Evolutionary conservation across 129 eudicot genomes (phyloP), one percentile per base, ranked within the genome.

Genomic region (Flaveria bidentis): DNA sequence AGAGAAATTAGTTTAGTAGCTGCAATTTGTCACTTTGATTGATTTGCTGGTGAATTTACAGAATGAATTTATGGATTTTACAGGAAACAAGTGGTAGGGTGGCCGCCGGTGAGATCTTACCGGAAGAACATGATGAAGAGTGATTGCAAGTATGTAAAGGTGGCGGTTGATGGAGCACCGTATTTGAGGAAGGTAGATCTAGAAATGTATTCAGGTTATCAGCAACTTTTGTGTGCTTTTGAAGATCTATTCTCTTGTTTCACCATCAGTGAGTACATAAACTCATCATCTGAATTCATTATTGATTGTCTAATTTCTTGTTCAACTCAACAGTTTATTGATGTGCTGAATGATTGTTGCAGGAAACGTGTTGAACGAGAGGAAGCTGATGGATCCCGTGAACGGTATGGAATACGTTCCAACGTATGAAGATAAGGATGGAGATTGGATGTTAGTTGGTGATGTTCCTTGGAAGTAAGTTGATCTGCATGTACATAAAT

Each of bases 401-500:
- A 87, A 93, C 75, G 91, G 96, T 6, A 18, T 74, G 39, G 96
- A 88, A 42, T 93, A 90, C 76, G 90, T 90, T 75, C 92, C 98
- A 1, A 88, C 98, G 5, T 93, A 90, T 71, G 98, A 93, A 82
- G 98, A 93, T 67, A 90, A 81, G 79, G 98, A 92, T 45, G 98
- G 98, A 51, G 98, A 92, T 52, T 92, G 96, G 97, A 89, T 91
- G 92, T 62, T 91, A 52, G 86, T 89, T 73, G 97, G 97, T 16
- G 98, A 92, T 83, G 98, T 92, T 82, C 98, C 98, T 74, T 92
- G 98, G 98, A 85, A 90, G 98, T 92, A 82, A 84, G 97, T 45
- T 8, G 14, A 45, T 63, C 44, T 63, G 2, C 11, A 28, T 61
- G 9, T 63, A 30, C 18, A 36, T 13, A 25, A 52, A 15, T 30